Evolutionary conservation across 2,329 filamentous ascomycete genomes (phyloP).

Genomic region (Sporothrix sp.): DNA sequence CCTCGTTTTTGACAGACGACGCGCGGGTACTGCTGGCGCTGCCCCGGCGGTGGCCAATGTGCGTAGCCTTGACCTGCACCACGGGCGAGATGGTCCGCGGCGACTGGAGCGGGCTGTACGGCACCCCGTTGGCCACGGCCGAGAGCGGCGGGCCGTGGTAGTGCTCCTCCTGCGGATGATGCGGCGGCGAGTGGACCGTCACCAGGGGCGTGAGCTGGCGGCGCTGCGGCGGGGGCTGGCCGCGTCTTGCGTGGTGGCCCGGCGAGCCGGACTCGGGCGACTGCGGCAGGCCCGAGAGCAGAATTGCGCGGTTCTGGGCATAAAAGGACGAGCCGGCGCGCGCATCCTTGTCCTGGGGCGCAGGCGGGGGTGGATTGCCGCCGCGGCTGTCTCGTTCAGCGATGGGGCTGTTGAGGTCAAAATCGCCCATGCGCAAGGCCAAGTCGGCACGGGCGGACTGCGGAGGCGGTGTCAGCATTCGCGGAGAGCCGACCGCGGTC

Average conservation of each 20-base stretch:
- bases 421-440: slow-evolving; percentile 9
- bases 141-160: neutral
- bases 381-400: neutral
- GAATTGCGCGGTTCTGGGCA: slow-evolving; percentile 15
- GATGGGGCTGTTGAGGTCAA: slow-evolving; percentile 10
- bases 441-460: slow-evolving; percentile 9
- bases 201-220: slow-evolving; percentile 13
- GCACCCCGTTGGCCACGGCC: neutral
- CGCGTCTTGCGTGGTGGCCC: neutral
- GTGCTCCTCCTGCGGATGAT: neutral
- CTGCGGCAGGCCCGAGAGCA: slow-evolving; percentile 12
- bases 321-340: slow-evolving; percentile 5
- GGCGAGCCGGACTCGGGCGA: slow-evolving; percentile 5
- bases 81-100: slow-evolving; percentile 15
- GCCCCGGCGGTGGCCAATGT: neutral
- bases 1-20: neutral
- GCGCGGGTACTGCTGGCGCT: neutral
- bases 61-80: slow-evolving; percentile 15
- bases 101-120: slow-evolving; percentile 7
- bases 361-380: neutral
- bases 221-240: neutral
- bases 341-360: neutral
- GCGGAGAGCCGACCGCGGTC: neutral
- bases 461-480: slow-evolving; percentile 14
- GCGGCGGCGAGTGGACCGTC: neutral